Percentiles rank a stretch among this genome's conserved stretches.
These are phyloP conservation scores for Didymella segeticola DNA, from an alignment of 2,329 filamentous ascomycete genomes.

Conservation along the genomic window DNA sequence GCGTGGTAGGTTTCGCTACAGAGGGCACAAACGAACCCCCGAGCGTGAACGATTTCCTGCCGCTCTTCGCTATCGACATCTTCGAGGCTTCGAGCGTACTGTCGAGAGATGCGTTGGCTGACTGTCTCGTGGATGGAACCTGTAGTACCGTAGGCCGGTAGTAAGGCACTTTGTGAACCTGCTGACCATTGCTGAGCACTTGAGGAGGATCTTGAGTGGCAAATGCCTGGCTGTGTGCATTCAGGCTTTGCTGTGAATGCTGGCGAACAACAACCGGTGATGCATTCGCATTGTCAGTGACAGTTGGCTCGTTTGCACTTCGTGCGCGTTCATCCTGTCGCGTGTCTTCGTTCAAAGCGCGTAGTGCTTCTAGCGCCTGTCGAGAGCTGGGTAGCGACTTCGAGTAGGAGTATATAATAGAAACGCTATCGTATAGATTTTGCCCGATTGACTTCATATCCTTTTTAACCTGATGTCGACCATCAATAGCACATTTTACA, in stretches of 20 bases:
- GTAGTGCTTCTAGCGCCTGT: constrained; percentile 33
- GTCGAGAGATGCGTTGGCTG: constrained; percentile 15
- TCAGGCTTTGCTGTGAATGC: constrained; percentile 18
- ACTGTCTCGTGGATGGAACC: neutral
- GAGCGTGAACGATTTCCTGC: constrained; percentile 31
- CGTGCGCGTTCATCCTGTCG: neutral
- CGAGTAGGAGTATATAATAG: constrained; percentile 45
- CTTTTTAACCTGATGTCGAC: constrained; percentile 49
- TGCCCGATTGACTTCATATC: constrained; percentile 70
- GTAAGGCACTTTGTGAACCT: constrained; percentile 40
- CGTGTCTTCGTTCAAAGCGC: constrained; percentile 4
- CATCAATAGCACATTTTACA: constrained; percentile 26
- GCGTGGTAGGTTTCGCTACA: neutral
- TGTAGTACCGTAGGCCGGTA: constrained; percentile 19
- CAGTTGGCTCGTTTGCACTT: constrained; percentile 20
- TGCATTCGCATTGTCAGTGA: constrained; percentile 14
- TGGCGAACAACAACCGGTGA: constrained; percentile 6
- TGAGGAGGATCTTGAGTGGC: constrained; percentile 17
- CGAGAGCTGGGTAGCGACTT: constrained; percentile 38
- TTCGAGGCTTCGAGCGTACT: constrained; percentile 10
- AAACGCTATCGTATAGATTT: constrained; percentile 56
- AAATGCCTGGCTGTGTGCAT: constrained; percentile 12
- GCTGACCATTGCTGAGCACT: constrained; percentile 33
- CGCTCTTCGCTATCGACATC: constrained; percentile 23
- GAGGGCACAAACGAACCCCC: constrained; percentile 7